phyloP scores from a whole-genome alignment of 371 early-diverging fungal genomes.

The Lichtheimia ornata region DNA sequence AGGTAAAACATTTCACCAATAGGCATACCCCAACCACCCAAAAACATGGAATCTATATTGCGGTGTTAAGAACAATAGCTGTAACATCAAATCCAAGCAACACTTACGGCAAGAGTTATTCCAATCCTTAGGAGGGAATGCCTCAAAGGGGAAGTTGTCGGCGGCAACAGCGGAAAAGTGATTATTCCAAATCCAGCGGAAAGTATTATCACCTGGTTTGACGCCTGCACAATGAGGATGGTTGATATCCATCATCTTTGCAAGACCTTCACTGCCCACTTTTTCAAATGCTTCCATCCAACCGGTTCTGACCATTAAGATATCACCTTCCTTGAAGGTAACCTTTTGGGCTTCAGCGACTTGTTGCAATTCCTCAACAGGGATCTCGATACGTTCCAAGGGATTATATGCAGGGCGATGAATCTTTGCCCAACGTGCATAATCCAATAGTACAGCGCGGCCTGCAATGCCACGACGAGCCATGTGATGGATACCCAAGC shows the following conservation, averaged over 20 bases:
- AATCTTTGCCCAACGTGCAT: conserved; percentile 35
- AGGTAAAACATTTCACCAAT: conserved; percentile 48
- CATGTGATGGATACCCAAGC: conserved; percentile 44
- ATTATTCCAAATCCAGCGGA: conserved; percentile 47
- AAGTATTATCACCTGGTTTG: conserved; percentile 40
- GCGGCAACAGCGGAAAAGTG: conserved; percentile 46
- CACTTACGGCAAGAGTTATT: conserved; percentile 27
- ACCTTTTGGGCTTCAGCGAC: conserved; percentile 39
- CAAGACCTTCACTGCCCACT: conserved; percentile 1
- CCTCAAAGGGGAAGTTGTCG: conserved; percentile 40
- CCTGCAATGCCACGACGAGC: conserved; percentile 47
- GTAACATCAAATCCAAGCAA: background rate
- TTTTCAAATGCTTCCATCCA: conserved; percentile 30
- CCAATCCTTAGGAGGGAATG: conserved; percentile 27
- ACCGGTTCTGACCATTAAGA: conserved; percentile 40
- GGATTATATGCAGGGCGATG: conserved; percentile 32
- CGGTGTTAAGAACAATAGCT: background rate
- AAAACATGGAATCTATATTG: conserved; percentile 27
- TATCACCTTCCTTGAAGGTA: conserved; percentile 38
- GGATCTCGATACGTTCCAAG: conserved; percentile 28
- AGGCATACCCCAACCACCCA: conserved; percentile 46
- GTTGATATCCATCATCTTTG: conserved; percentile 11
- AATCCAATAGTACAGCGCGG: conserved; percentile 46
- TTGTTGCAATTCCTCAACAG: conserved; percentile 36
- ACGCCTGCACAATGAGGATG: conserved; percentile 31